Evolutionary conservation across 2,329 filamentous ascomycete genomes (phyloP), one percentile per base, ranked within the genome.

Genomic region (Helicocarpus griseus): DNA sequence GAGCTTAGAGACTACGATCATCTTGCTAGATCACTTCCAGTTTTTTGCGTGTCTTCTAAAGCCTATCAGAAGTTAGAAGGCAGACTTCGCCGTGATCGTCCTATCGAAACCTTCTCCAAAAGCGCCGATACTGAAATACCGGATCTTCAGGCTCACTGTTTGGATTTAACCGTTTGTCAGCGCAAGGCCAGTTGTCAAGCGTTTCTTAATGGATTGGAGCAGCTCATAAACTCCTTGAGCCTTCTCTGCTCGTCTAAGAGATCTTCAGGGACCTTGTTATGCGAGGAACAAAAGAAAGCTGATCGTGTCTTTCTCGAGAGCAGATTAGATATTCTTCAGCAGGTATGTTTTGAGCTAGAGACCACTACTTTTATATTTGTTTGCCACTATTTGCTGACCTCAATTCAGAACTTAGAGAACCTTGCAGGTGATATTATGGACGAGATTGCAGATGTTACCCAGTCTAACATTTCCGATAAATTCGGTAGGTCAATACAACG

Each of bases 1-100:
- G 75, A 81, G 13, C 41, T 70, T 2, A 73, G 79, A 8, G 75
- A 85, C 57, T 85, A 85, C 49, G 73, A 78, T 0, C 64, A 78
- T 40, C 72, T 84, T 6, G 80, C 78, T 0, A 63, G 63, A 7
- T 71, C 69, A 0, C 68, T 86, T 0, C 77, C 80, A 0, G 81
- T 86, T 1, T 86, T 84, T 59, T 85, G 81, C 54, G 78, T 85
- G 14, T 82, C 78, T 52, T 79, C 77, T 44, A 69, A 77, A 41
- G 81, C 77, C 0, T 86, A 83, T 50, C 81, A 86, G 57, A 80
- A 81, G 57, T 64, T 85, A n/a, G 69, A 71, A 36, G 79, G 77
- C 1, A 72, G 77, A 3, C 60, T 83, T 7, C 61, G 69, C 49
- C 76, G 77, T 40, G 81, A 85, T 49, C 65, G 69, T 1, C 57